A percentile compares a stretch with the other conserved stretches of the same genome.
Evolutionary conservation across 345 rosid species (phyloP).

Genomic region (Citrus medica): DNA sequence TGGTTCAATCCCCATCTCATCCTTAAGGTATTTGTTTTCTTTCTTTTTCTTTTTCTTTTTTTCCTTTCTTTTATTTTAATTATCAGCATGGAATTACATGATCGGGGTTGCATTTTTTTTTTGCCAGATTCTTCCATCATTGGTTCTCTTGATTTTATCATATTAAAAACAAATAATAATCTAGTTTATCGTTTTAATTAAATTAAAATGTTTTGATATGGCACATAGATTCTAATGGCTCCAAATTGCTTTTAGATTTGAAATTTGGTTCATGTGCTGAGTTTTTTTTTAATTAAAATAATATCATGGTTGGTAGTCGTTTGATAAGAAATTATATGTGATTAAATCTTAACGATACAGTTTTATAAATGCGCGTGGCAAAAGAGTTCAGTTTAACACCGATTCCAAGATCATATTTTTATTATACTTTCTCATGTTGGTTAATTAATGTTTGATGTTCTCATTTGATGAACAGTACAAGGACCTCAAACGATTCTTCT

Average conservation of each 20-base stretch:
- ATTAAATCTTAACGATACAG: too few relatives aligned
- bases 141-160: not conserved
- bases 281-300: too few relatives aligned
- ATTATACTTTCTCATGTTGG: not conserved
- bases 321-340: too few relatives aligned
- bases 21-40: slow-evolving; percentile 49
- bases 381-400: too few relatives aligned
- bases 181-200: not conserved
- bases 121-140: not conserved
- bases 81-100: not conserved
- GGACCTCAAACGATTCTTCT: slow-evolving; percentile 73
- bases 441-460: not conserved
- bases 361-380: too few relatives aligned
- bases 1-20: slow-evolving; percentile 90
- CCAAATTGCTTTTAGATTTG: not conserved
- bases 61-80: not conserved
- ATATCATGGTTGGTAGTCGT: too few relatives aligned
- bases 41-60: too few relatives aligned
- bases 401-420: not conserved
- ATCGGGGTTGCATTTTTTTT: not conserved
- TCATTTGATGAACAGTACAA: slow-evolving; percentile 45
- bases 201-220: not conserved
- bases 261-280: too few relatives aligned
- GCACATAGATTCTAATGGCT: not conserved
- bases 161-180: not conserved